phyloP scores from a whole-genome alignment of 306 rosid species.

The Cucurbita ficifolia region DNA sequence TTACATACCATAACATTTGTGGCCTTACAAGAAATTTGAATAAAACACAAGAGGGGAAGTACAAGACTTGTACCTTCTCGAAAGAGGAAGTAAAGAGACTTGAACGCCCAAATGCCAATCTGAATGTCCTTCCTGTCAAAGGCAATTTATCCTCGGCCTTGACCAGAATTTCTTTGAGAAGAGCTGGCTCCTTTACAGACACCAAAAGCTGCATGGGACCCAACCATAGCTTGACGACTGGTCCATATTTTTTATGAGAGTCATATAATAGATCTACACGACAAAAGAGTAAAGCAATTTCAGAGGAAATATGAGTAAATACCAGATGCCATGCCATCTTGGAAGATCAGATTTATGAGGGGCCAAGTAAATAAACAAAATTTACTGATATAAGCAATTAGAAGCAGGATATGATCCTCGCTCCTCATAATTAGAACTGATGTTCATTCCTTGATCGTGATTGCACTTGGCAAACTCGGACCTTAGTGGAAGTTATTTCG shows the following conservation, averaged over 20 bases:
- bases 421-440: neutral
- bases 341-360: neutral
- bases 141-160: slow-evolving; percentile 71
- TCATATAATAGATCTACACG: slow-evolving; percentile 42
- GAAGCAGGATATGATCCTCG: neutral
- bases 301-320: neutral
- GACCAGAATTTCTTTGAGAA: slow-evolving; percentile 52
- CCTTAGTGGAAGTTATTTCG: neutral
- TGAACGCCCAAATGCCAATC: slow-evolving; percentile 56
- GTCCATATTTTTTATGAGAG: slow-evolving; percentile 50
- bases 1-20: neutral
- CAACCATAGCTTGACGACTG: slow-evolving; percentile 68
- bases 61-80: slow-evolving; percentile 27
- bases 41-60: neutral
- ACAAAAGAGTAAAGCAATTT: slow-evolving; percentile 1
- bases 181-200: slow-evolving; percentile 50
- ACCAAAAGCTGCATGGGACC: slow-evolving; percentile 75
- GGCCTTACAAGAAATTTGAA: neutral
- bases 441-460: neutral
- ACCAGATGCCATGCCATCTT: neutral
- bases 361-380: neutral
- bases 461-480: neutral
- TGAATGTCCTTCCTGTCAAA: slow-evolving; percentile 44
- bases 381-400: neutral
- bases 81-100: slow-evolving; percentile 68